Evolutionary conservation across 306 rosid species (phyloP), one percentile per base, ranked within the genome.

Genomic region (Begonia masoniana): DNA sequence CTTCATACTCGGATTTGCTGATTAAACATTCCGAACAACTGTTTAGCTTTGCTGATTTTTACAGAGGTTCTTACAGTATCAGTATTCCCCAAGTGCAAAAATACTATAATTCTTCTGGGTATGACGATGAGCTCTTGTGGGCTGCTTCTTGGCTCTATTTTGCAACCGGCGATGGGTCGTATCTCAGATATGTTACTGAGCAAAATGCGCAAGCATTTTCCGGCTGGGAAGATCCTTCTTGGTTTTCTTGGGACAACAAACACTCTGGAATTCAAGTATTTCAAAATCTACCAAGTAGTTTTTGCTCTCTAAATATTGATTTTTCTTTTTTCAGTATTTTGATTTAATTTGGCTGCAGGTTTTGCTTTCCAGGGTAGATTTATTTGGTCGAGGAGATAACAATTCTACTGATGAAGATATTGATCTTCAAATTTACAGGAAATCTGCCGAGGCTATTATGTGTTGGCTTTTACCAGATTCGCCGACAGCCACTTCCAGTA

Each of bases 201-300:
- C 19, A 17, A 17, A 17, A 17, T 17, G 19, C 19, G 19, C 65
- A 59, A 74, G 62, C 24, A 48, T 78, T 81, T 60, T 78, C 75
- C 0, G 39, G 42, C 57, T 69, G 78, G 70, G 89, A 83, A 55
- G 66, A 69, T 56, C 9, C 50, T 3, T 66, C 80, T 5, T 85
- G 84, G 95, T 85, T 85, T 61, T 81, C 86, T 64, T 85, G 87
- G 95, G 95, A 76, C 65, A 82, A 85, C 60, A 85, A 78, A 61
- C 91, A 78, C 69, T 78, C 80, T 55, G 89, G 84, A 63, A 72
- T 70, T 62, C 82, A 76, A 71, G 89, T 71, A 64, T 23, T 14
- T 43, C 35, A 26, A 26, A 26, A 26, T 26, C 4, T 26, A 26
- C 35, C 6, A 3, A 26, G 35, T 26, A 3, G 4, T 26, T 26